Conservation (phyloP, 1,139 yeast genomes). For the Candida sanyaensis region DNA sequence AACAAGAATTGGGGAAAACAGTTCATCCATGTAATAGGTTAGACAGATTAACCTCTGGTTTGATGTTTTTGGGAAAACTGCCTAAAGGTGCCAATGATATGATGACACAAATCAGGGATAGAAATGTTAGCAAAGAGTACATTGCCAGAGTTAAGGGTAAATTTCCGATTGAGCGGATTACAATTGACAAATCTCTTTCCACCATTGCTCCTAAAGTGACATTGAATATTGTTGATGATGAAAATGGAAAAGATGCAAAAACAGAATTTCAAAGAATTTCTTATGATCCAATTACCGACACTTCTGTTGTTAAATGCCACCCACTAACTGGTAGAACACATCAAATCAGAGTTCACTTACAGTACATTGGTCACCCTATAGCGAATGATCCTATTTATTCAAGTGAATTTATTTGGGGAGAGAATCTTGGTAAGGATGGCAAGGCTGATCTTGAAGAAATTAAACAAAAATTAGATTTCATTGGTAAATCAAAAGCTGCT, state of each 20-base stretch:
- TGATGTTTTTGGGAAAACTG: conserved; percentile 88
- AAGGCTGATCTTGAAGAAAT: conserved; percentile 50
- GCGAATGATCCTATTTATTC: conserved; percentile 91
- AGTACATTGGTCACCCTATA: conserved; percentile 83
- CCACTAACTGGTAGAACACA: conserved; percentile 95
- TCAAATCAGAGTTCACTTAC: conserved; percentile 91
- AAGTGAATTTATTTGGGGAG: conserved; percentile 73
- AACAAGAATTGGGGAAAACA: conserved; percentile 59
- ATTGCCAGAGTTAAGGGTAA: conserved; percentile 86
- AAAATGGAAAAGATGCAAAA: conserved; percentile 66
- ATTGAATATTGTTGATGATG: conserved; percentile 65
- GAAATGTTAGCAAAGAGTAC: conserved; percentile 80
- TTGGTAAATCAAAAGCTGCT: conserved; percentile 72
- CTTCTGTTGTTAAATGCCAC: conserved; percentile 75
- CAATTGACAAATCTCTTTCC: conserved; percentile 66
- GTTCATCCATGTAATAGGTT: conserved; percentile 92
- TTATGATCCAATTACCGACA: conserved; percentile 56
- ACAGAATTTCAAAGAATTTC: conserved; percentile 57
- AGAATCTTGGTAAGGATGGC: conserved; percentile 54
- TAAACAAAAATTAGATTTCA: conserved; percentile 48
- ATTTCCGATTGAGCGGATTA: conserved; percentile 58
- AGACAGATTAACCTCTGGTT: conserved; percentile 90
- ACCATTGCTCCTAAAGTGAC: conserved; percentile 82
- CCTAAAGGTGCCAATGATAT: conserved; percentile 78
- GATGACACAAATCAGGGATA: conserved; percentile 71